Evolutionary conservation across 108 stramenopile species (phyloP), one percentile per base, ranked within the genome.

Genomic region (Skeletonema costatum): DNA sequence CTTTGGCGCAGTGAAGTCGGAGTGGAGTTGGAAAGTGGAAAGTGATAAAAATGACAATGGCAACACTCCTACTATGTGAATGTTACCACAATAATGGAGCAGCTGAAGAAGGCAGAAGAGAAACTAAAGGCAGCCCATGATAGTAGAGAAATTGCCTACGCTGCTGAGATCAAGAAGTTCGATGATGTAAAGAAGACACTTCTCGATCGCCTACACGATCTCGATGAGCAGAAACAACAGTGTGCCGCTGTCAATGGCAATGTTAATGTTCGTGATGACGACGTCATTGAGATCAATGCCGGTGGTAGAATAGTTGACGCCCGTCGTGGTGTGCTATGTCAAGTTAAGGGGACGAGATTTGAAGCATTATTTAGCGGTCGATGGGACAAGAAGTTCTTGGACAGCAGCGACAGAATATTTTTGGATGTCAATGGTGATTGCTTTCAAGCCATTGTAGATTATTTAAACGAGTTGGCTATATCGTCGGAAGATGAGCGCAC

Each of bases 321-420:
- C 1, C 61, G 31, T 25, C 38, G 75, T 1, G 30, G 25, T 11
- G 42, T 38, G 14, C 56, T 76, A 7, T 42, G 38, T n/a, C 69
- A 70, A 25, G 4, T 76, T 19, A 48, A 60, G 31, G 75, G 69
- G 2, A 70, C 69, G 32, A 60, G 69, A 21, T 17, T 76, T 5
- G 75, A 76, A 29, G 75, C 68, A 32, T 46, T 76, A 12, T 76
- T 76, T 29, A 70, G 75, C 33, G 75, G 75, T 5, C 44, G 42
- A n/a, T 76, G 75, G 75, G 75, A 76, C 13, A 76, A 76, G 19
- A 70, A 44, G 10, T 29, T 76, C 13, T 6, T 17, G 12, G 75
- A 76, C n/a, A 33, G 31, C 32, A 14, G 29, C 10, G 75, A 68
- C 4, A 68, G 68, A 30, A 58, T 75, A 17, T 75, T 75, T 69